These are phyloP conservation scores for Schoenoplectus tabernaemontani DNA, from an alignment of 202 grass and related monocot genomes.

Conservation along the genomic window DNA sequence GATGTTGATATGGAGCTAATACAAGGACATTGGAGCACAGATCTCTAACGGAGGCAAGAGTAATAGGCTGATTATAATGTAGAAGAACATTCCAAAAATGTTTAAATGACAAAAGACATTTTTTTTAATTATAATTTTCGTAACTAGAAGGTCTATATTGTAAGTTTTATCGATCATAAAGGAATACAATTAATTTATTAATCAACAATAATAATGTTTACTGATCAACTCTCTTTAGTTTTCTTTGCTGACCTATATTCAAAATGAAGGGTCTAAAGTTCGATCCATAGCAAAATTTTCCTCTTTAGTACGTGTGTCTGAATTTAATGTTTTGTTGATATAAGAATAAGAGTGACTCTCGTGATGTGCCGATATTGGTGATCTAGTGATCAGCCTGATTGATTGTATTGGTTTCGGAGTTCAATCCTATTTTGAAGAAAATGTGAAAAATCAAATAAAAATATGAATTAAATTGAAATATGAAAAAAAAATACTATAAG, in stretches of 20 bases:
- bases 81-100: not conserved
- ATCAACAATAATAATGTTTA: too few relatives aligned
- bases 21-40: not conserved
- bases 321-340: not conserved
- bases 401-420: too few relatives aligned
- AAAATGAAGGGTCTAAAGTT: too few relatives aligned
- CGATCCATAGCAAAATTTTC: too few relatives aligned
- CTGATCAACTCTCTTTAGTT: too few relatives aligned
- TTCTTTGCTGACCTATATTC: too few relatives aligned
- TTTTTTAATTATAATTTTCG: not conserved
- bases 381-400: too few relatives aligned
- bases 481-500: not conserved
- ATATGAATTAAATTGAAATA: not conserved
- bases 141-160: not conserved
- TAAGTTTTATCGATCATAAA: too few relatives aligned
- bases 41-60: too few relatives aligned
- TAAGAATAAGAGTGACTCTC: not conserved
- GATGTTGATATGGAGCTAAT: not conserved
- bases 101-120: not conserved
- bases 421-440: not conserved
- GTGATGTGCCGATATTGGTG: not conserved
- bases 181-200: too few relatives aligned
- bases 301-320: too few relatives aligned
- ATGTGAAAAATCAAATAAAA: not conserved
- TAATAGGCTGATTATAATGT: too few relatives aligned